Evolutionary conservation across 1,284 basidiomycete species (phyloP).

Genomic region (Marasmius oreades): DNA sequence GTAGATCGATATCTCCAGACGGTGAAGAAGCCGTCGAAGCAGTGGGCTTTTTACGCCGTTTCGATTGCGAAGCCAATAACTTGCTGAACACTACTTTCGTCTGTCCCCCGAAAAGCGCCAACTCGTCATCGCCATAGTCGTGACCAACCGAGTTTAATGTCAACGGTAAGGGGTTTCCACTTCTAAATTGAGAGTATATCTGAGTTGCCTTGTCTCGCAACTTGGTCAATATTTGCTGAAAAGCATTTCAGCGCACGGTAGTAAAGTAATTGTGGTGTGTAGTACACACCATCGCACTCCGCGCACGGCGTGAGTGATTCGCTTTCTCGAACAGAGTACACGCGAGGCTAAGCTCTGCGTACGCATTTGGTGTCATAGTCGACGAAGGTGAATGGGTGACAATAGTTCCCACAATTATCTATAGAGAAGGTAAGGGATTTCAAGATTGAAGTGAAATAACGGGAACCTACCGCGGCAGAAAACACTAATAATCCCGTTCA

Average conservation of each 20-base stretch:
- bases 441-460: neutral
- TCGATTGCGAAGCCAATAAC: constrained; percentile 30
- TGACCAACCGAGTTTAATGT: constrained; percentile 32
- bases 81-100: constrained; percentile 54
- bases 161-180: constrained; percentile 31
- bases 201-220: constrained; percentile 48
- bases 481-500: constrained; percentile 33
- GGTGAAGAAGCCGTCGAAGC: constrained; percentile 15
- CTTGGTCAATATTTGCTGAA: constrained; percentile 43
- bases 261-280: neutral
- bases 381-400: constrained; percentile 54
- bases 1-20: constrained; percentile 17
- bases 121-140: constrained; percentile 56
- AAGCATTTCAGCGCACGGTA: neutral
- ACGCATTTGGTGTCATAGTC: constrained; percentile 54
- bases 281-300: constrained; percentile 43
- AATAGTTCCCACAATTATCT: constrained; percentile 58
- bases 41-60: neutral
- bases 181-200: constrained; percentile 39
- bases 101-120: constrained; percentile 65
- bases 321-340: constrained; percentile 52
- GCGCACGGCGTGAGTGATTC: constrained; percentile 44
- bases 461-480: constrained; percentile 46
- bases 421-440: neutral
- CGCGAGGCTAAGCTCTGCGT: constrained; percentile 52